Base-by-base conservation (phyloP, 1,284 basidiomycete species). In the Pisolithus thermaeus region DNA sequence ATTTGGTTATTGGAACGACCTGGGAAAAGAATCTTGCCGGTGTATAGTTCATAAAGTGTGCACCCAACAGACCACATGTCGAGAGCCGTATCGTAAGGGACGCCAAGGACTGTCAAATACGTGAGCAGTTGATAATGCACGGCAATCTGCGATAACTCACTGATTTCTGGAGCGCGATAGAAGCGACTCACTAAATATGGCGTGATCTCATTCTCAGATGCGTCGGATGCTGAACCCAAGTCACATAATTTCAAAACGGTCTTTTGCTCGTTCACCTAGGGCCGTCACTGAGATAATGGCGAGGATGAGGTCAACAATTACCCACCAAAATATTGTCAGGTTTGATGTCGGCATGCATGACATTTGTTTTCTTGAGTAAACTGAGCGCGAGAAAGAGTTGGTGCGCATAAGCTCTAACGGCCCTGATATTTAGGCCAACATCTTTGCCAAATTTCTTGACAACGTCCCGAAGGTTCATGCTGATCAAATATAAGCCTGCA, bases 361-460 rank as follows among this genome's bases (percentile, higher is more conserved):
- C 83, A 57, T 89, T 91, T 56, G 84, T 81, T 71, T 97, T 97
- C 58, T 84, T 83, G 64, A 99, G 75, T 46, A 96, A 76, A 58
- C 87, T 83, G 54, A 98, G 73, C 16, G 92, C 82, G 39, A 97
- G 77, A 70, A 99, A 94, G 54, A 98, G 84, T 66, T 99, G 97
- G 61, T 97, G 92, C 32, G 95, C 87, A 66, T 99, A 99, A 5
- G 96, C 92, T 55, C 94, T 82, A n/a, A 99, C 97, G 30, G 97
- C 97, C 58, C 87, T 83, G 66, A 98, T 87, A 65, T 98, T 98
- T 42, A 99, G 75, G 6, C 97, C 97, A 47, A 99, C 87, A 61
- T 99, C 94, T 68, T 98, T 98, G 50, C 97, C 97, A 66, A 98
- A 99, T n/a, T 94, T 85, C 68, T 98, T 98, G 52, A 99, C 90